Evolutionary conservation across 129 eudicot genomes (phyloP).

Genomic region (Mikania micrantha): DNA sequence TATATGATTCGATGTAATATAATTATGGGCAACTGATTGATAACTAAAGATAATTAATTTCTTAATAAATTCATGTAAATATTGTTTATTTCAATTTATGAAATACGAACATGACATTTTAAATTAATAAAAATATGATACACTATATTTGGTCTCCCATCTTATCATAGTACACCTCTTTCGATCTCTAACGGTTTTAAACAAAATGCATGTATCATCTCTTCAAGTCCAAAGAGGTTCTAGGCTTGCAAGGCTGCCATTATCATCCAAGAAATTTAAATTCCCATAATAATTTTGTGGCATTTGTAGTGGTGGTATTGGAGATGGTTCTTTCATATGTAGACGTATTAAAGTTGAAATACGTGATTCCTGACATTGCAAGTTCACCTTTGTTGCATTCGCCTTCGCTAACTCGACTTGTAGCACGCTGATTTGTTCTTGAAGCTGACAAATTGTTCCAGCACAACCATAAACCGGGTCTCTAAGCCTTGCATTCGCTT

Average conservation of each 20-base stretch:
- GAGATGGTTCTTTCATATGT: constrained; percentile 28
- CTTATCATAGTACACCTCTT: too few species aligned
- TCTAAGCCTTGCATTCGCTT: constrained; percentile 47
- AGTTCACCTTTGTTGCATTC: constrained; percentile 35
- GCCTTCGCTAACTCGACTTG: constrained; percentile 42
- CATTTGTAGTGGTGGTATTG: constrained; percentile 10
- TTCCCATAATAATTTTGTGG: constrained; percentile 27
- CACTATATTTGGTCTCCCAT: too few species aligned
- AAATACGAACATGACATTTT: too few species aligned
- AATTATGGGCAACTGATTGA: too few species aligned
- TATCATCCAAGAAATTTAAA: constrained; percentile 34
- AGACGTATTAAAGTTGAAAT: constrained; percentile 12
- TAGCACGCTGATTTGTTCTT: constrained; percentile 37
- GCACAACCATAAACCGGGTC: constrained; percentile 56
- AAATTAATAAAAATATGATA: too few species aligned
- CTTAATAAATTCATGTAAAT: too few species aligned
- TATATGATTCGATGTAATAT: too few species aligned
- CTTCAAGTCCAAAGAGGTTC: constrained; percentile 62
- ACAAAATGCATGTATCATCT: too few species aligned
- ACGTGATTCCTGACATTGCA: constrained; percentile 23
- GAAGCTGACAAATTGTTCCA: constrained; percentile 41
- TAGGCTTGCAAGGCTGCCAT: constrained; percentile 22
- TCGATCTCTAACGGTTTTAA: too few species aligned
- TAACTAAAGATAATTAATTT: too few species aligned
- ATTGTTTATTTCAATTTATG: too few species aligned